Evolutionary conservation across 495 filamentous ascomycete genomes (phyloP).

Genomic region (Xylaria telfairii): DNA sequence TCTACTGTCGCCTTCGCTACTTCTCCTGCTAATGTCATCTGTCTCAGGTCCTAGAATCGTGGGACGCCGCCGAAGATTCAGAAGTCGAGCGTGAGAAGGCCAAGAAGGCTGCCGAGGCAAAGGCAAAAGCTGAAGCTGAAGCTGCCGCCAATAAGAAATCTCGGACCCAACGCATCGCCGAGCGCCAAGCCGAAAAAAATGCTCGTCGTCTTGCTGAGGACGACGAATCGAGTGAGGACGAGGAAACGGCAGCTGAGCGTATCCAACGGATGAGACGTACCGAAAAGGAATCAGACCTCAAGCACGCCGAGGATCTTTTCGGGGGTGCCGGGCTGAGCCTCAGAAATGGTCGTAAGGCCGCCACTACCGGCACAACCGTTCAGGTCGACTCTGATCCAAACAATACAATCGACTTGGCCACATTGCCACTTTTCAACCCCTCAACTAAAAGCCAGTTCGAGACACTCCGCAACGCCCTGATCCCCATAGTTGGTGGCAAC

Average conservation of each 20-base stretch:
- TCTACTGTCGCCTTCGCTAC: neutral
- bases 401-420: conserved; percentile 77
- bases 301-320: conserved; percentile 92
- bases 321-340: conserved; percentile 73
- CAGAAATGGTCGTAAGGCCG: conserved; percentile 63
- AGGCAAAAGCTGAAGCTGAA: conserved; percentile 87
- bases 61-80: conserved; percentile 96
- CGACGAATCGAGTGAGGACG: conserved; percentile 62
- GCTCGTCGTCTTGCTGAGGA: conserved; percentile 56
- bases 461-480: conserved; percentile 72
- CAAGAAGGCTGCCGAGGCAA: conserved; percentile 81
- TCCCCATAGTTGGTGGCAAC: conserved; percentile 74
- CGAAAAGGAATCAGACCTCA: conserved; percentile 88
- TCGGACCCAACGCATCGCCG: conserved; percentile 86
- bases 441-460: conserved; percentile 83
- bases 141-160: conserved; percentile 94
- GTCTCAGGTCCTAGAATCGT: conserved; percentile 85
- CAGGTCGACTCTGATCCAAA: conserved; percentile 74
- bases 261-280: conserved; percentile 74
- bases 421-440: conserved; percentile 87
- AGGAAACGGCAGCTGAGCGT: conserved; percentile 70
- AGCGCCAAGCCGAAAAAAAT: conserved; percentile 63
- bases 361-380: conserved; percentile 65
- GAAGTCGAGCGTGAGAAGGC: conserved; percentile 96
- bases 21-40: conserved; percentile 16